phyloP scores from a whole-genome alignment of 2,329 filamentous ascomycete genomes.

The Pleurostoma richardsiae region DNA sequence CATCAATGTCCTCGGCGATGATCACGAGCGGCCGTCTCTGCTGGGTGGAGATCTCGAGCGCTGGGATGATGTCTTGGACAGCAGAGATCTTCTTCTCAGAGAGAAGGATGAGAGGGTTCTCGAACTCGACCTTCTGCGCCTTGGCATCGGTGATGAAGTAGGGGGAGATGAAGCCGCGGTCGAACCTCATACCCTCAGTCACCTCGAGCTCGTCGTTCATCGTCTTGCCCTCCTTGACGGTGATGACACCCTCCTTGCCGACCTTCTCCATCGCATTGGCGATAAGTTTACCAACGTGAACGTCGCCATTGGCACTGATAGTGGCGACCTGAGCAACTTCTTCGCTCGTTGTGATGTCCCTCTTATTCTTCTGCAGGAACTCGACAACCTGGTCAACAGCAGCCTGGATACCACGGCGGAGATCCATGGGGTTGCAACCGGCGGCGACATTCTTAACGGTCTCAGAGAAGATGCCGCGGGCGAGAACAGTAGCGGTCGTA shows the following conservation, averaged over 20 bases:
- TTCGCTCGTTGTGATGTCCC: conserved; percentile 93
- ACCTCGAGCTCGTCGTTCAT: conserved; percentile 96
- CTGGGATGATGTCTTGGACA: conserved; percentile 97
- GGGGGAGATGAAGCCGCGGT: conserved; percentile 95
- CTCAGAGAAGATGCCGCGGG: conserved; percentile 98
- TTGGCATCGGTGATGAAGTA: conserved; percentile 99
- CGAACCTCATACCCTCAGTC: conserved; percentile 99
- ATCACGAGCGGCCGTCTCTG: conserved; percentile 93
- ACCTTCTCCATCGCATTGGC: conserved; percentile 99
- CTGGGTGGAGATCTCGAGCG: conserved; percentile 94
- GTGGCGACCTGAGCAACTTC: conserved; percentile 98
- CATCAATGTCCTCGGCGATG: conserved; percentile 98
- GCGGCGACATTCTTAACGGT: conserved; percentile 99
- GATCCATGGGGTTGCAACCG: conserved; percentile 99
- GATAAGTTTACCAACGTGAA: conserved; percentile 91
- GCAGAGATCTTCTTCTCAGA: conserved; percentile 99
- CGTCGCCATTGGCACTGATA: conserved; percentile 95
- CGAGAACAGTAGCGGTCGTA: conserved; percentile 94
- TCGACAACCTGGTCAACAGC: conserved; percentile 93
- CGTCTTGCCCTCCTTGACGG: conserved; percentile 99
- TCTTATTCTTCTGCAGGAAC: conserved; percentile 92
- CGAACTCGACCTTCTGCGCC: conserved; percentile 98
- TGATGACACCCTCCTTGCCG: conserved; percentile 99
- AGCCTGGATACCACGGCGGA: conserved; percentile 93
- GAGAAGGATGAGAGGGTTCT: conserved; percentile 97